Percentiles rank a stretch among this genome's conserved stretches.
Conservation (phyloP, 768 basidiomycete genomes). For the Collybia sp. region DNA sequence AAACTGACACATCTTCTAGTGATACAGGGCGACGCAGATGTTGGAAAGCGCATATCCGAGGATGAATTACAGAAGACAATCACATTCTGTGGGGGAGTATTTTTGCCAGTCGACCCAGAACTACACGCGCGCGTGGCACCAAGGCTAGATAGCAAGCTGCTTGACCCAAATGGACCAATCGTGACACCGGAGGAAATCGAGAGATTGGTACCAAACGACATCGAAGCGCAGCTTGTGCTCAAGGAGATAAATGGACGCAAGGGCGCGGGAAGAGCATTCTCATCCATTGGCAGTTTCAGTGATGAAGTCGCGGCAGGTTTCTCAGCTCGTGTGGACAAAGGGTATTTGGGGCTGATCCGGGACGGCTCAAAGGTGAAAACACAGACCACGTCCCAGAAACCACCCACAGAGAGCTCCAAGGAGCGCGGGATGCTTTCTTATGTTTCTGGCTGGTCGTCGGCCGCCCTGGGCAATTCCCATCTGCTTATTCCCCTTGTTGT, state of each 20-base stretch:
- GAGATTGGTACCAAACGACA: slow-evolving; percentile 9
- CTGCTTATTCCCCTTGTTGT: too few relatives aligned
- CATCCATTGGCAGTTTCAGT: too few relatives aligned
- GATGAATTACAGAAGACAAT: slow-evolving; percentile 44
- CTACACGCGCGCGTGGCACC: slow-evolving; percentile 19
- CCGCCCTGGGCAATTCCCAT: too few relatives aligned
- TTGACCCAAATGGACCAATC: slow-evolving; percentile 14
- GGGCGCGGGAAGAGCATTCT: too few relatives aligned
- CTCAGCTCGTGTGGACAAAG: too few relatives aligned
- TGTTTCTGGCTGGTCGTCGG: too few relatives aligned
- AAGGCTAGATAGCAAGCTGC: slow-evolving; percentile 11
- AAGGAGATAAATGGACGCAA: slow-evolving; percentile 9
- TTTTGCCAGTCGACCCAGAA: slow-evolving; percentile 21
- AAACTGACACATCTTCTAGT: slow-evolving; percentile 23
- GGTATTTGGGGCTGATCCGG: too few relatives aligned
- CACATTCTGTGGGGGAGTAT: slow-evolving; percentile 21
- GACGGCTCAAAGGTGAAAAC: too few relatives aligned
- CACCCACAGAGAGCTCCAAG: too few relatives aligned
- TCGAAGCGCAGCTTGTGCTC: slow-evolving; percentile 10
- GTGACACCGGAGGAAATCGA: slow-evolving; percentile 16
- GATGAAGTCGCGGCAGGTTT: too few relatives aligned
- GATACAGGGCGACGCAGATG: slow-evolving; percentile 51
- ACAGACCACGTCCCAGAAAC: too few relatives aligned
- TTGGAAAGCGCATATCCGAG: slow-evolving; percentile 40
- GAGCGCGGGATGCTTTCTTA: too few relatives aligned